Conservation (phyloP, 495 filamentous ascomycete genomes). For the Physcia stellaris region DNA sequence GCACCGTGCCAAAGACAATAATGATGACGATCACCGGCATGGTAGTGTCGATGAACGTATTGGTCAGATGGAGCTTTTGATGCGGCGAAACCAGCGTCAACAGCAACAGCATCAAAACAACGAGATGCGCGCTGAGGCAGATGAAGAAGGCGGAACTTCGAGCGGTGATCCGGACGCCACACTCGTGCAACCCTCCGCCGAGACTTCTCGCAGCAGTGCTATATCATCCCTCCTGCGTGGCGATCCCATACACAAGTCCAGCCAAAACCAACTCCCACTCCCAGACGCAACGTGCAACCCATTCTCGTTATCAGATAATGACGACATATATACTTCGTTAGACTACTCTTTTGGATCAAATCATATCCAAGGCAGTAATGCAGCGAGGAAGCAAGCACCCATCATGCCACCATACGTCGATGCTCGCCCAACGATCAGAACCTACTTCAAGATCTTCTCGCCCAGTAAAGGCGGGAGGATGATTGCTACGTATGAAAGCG, state of each 20-base stretch:
- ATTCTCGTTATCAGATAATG: constrained; percentile 15
- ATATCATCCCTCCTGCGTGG: constrained; percentile 16
- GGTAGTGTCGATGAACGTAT: constrained; percentile 35
- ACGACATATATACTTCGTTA: constrained; percentile 12
- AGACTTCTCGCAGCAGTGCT: constrained; percentile 11
- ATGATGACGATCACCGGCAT: constrained; percentile 25
- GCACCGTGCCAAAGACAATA: constrained; percentile 44
- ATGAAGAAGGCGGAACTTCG: constrained; percentile 27
- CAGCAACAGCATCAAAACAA: constrained; percentile 13
- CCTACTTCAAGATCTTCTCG: constrained; percentile 51
- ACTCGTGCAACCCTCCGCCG: constrained; percentile 8
- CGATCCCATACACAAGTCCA: constrained; percentile 13
- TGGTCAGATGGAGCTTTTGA: constrained; percentile 33
- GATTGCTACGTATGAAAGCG: constrained; percentile 42
- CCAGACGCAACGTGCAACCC: constrained; percentile 6
- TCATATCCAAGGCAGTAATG: no score
- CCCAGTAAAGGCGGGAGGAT: constrained; percentile 42
- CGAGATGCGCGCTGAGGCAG: constrained; percentile 10
- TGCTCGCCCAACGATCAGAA: constrained; percentile 41
- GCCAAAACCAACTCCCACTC: constrained; percentile 13
- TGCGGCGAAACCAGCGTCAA: constrained; percentile 25
- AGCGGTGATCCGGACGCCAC: constrained; percentile 25
- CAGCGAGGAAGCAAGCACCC: constrained; percentile 15
- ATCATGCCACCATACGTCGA: constrained; percentile 41
- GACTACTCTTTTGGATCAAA: no score